Conservation (phyloP, 768 basidiomycete species). For the Leccinum variicolor region DNA sequence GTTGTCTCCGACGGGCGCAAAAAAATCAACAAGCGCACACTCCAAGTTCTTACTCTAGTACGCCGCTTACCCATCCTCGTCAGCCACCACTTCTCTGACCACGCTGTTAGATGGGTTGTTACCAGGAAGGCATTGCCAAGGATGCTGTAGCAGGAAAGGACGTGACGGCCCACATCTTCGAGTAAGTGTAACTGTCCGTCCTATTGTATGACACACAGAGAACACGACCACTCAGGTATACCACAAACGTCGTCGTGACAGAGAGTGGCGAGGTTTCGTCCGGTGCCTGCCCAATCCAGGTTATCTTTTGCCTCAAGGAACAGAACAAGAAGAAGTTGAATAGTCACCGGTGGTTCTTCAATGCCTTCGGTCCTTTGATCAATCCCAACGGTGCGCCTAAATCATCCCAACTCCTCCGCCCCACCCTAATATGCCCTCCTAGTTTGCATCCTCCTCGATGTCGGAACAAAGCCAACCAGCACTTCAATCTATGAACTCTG, state of each 20-base stretch:
- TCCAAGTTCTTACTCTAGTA: constrained; percentile 84
- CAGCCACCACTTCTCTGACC: not conserved
- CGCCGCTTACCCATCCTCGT: constrained; percentile 19
- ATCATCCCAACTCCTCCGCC: not conserved
- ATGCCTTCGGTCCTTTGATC: constrained; percentile 86
- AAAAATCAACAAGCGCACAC: constrained; percentile 87
- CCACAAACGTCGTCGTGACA: constrained; percentile 73
- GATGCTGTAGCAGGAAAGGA: constrained; percentile 87
- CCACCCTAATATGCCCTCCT: not conserved
- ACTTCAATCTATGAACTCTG: constrained; percentile 96
- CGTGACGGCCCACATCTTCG: constrained; percentile 91
- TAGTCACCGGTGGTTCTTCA: constrained; percentile 97
- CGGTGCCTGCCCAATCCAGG: constrained; percentile 77
- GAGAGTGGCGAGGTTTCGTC: constrained; percentile 76
- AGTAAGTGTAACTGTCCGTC: constrained; percentile 45
- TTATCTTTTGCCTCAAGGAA: constrained; percentile 90
- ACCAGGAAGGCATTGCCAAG: constrained; percentile 88
- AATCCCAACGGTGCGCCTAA: constrained; percentile 67
- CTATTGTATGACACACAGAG: not conserved
- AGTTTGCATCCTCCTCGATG: constrained; percentile 92
- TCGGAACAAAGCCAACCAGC: constrained; percentile 92
- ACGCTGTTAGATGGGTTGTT: constrained; percentile 67
- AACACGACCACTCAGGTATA: constrained; percentile 48
- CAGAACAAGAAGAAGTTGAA: constrained; percentile 98
- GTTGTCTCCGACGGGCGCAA: constrained; percentile 81